phyloP scores from a whole-genome alignment of 2,329 filamentous ascomycete genomes.

The Neofusicoccum sp. region DNA sequence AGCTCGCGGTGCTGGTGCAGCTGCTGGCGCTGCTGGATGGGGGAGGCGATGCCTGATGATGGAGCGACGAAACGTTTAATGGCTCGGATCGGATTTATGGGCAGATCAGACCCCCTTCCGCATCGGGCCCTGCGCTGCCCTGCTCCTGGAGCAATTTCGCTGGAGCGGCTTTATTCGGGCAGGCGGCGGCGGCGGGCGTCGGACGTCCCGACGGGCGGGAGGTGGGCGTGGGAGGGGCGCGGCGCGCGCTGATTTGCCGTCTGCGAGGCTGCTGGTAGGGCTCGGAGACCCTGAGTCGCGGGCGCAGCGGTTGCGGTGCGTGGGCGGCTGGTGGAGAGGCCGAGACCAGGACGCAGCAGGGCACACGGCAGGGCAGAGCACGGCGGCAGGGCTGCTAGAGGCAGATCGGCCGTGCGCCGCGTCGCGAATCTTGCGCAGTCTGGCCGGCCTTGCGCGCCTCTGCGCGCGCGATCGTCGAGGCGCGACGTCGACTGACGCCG shows the following conservation, averaged over 20 bases:
- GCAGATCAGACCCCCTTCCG: not conserved
- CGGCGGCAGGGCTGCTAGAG: not conserved
- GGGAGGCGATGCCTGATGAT: too few species aligned
- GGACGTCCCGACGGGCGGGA: not conserved
- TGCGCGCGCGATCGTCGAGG: not conserved
- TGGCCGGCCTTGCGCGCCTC: not conserved
- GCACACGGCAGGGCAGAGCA: not conserved
- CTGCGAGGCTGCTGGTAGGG: slow-evolving; percentile 3
- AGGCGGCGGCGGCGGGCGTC: not conserved
- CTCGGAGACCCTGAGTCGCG: slow-evolving; percentile 5
- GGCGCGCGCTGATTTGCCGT: not conserved
- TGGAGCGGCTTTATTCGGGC: not conserved
- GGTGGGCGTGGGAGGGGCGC: not conserved
- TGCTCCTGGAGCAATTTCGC: not conserved
- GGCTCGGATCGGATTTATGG: not conserved
- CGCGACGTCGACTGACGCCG: not conserved
- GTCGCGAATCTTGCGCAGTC: slow-evolving; percentile 9
- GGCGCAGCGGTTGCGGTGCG: not conserved
- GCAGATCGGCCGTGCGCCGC: slow-evolving; percentile 13
- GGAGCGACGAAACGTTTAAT: too few species aligned
- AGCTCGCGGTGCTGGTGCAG: too few species aligned
- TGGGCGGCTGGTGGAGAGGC: not conserved
- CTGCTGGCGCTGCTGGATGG: too few species aligned
- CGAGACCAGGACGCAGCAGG: not conserved
- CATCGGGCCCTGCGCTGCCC: not conserved